Evolutionary conservation across 768 basidiomycete species (phyloP).

Genomic region (Rhodosporidiobolus sp.): DNA sequence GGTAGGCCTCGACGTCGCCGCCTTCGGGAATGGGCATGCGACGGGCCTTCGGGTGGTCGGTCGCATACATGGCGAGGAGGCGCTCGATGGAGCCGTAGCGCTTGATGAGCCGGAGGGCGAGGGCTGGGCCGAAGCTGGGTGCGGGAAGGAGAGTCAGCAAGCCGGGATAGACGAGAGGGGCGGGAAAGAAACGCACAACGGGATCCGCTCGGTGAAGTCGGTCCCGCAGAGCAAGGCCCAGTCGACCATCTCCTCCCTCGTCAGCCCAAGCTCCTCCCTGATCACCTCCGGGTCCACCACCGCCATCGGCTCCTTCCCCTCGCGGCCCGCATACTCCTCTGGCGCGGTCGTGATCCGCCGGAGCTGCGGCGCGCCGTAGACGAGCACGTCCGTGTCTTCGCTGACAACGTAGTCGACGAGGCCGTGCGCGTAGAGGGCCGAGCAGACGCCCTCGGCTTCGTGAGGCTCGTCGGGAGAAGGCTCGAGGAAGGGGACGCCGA

Average conservation of each 20-base stretch:
- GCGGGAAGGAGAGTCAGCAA: neutral
- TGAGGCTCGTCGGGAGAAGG: slow-evolving; percentile 4
- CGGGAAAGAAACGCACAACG: slow-evolving; percentile 5
- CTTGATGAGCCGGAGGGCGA: neutral
- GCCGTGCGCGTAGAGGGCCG: slow-evolving; percentile 9
- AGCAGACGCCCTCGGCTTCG: slow-evolving; percentile 38
- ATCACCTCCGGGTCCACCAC: slow-evolving; percentile 16
- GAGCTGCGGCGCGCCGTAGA: slow-evolving; percentile 28
- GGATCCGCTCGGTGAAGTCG: slow-evolving; percentile 33
- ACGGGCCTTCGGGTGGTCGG: neutral
- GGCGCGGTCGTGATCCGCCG: neutral
- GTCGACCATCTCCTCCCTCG: slow-evolving; percentile 23
- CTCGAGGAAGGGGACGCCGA: slow-evolving; percentile 30
- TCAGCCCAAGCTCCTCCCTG: slow-evolving; percentile 10
- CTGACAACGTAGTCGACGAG: slow-evolving; percentile 29
- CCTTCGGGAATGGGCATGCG: neutral
- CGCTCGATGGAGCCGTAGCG: slow-evolving; percentile 11
- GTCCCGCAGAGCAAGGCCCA: slow-evolving; percentile 33
- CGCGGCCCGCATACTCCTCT: neutral
- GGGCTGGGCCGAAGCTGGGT: slow-evolving; percentile 11
- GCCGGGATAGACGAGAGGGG: no score
- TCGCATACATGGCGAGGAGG: neutral
- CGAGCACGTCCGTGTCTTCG: slow-evolving; percentile 38
- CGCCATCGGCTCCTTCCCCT: slow-evolving; percentile 11
- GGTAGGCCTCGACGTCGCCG: neutral